phyloP scores from a whole-genome alignment of 2,329 filamentous ascomycete genomes.

The Fusarium virguliforme region DNA sequence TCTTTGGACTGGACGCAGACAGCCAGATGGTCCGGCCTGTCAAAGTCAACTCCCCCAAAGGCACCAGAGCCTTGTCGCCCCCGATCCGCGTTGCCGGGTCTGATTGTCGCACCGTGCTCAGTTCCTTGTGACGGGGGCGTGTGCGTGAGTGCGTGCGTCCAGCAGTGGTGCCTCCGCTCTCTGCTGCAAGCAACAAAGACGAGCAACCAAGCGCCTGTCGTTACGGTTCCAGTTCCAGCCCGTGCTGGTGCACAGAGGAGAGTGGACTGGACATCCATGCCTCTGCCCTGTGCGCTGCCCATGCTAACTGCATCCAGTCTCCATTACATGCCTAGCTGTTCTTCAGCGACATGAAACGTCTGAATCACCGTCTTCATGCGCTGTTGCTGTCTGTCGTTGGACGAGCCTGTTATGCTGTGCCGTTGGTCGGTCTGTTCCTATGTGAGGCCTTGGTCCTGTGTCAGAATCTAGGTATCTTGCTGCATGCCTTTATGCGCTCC shows the following conservation, averaged over 20 bases:
- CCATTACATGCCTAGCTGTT: conserved; percentile 43
- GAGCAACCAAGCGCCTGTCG: conserved; percentile 32
- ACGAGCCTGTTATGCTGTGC: conserved; percentile 27
- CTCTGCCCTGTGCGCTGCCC: conserved; percentile 34
- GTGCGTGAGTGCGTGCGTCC: conserved; percentile 1
- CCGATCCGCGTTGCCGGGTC: conserved; percentile 49
- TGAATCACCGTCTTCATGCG: conserved; percentile 19
- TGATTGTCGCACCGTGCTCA: conserved; percentile 50
- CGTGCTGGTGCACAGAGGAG: background rate
- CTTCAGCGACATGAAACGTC: conserved; percentile 44
- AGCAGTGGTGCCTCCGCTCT: background rate
- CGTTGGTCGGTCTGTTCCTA: conserved; percentile 16
- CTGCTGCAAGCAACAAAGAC: background rate
- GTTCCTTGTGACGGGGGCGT: conserved; percentile 41
- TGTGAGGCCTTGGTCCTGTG: background rate
- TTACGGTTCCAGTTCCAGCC: conserved; percentile 1
- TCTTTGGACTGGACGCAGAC: conserved; percentile 3
- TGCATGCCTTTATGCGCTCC: conserved; percentile 23
- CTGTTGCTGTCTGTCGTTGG: conserved; percentile 17
- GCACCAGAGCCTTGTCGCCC: conserved; percentile 37
- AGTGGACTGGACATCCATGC: background rate
- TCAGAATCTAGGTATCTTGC: background rate
- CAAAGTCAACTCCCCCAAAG: conserved; percentile 2
- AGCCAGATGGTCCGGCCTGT: background rate
- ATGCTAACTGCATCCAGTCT: conserved; percentile 45